Evolutionary conservation across 2,329 filamentous ascomycete species (phyloP), one percentile per base, ranked within the genome.

Genomic region (Beauveria bassiana): DNA sequence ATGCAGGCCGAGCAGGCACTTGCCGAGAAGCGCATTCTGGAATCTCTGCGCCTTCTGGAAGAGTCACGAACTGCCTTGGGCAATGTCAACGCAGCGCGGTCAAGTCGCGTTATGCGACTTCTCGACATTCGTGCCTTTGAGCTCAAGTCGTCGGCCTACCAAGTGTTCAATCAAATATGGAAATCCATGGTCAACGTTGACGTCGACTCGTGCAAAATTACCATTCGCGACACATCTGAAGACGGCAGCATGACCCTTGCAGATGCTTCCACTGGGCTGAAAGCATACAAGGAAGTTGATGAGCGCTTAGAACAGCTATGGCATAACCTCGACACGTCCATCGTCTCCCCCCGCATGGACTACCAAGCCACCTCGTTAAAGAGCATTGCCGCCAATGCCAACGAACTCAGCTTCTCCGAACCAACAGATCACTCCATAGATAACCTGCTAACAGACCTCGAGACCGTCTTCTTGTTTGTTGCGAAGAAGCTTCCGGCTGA

Each of bases 131-230:
- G 87, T 64, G 81, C 84, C 2, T 84, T 85, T 28, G 84, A 87
- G 67, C 76, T 96, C 61, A 87, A 86, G 64, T 80, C 82, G 2
- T 79, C 83, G 22, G 81, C 95, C 24, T 82, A 86, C 62, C 83
- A 88, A 46, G 83, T 84, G 9, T 81, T 95, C 45, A 82, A 84
- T 49, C 78, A 80, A 60, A 81, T 86, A n/a, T 97, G 92, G 91
- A 82, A 83, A 62, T 77, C 80, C 0, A 77, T 93, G 49, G 77
- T 96, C 14, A 74, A 79, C 1, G 74, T 92, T 20, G 84, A 93
- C 68, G 72, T 78, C 1, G 77, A 82, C 24, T 73, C 77, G 9
- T 76, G 78, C 9, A 79, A 74, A 51, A 74, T 95, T 8, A 80
- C 77, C 0, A 80, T 96, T 40, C 77, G 76, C 28, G 76, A 81